Evolutionary conservation across 2,329 filamentous ascomycete genomes (phyloP).

Genomic region (Fusarium poae): DNA sequence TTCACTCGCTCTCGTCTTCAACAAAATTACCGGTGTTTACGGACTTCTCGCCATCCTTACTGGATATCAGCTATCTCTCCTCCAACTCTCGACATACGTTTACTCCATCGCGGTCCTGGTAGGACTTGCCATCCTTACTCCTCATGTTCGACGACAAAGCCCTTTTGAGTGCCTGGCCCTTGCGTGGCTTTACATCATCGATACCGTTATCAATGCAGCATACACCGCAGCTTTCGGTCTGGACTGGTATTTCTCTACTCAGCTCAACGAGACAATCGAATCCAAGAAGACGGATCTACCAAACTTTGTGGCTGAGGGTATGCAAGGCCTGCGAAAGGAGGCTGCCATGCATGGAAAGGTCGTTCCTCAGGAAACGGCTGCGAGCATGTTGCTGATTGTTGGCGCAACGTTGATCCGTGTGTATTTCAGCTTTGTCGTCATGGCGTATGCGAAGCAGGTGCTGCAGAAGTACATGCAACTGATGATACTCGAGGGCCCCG

Average conservation of each 20-base stretch:
- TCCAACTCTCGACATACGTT: conserved; percentile 92
- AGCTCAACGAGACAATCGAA: conserved; percentile 59
- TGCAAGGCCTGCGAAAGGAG: conserved; percentile 53
- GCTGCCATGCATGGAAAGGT: conserved; percentile 53
- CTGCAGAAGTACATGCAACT: conserved; percentile 73
- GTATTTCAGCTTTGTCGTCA: conserved; percentile 87
- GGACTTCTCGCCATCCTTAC: conserved; percentile 90
- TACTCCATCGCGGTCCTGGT: conserved; percentile 82
- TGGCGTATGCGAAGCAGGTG: conserved; percentile 84
- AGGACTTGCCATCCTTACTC: conserved; percentile 76
- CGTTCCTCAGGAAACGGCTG: conserved; percentile 71
- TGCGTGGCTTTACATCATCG: conserved; percentile 86
- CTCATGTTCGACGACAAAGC: conserved; percentile 82
- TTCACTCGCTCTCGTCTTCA: conserved; percentile 84
- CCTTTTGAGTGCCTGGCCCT: conserved; percentile 84
- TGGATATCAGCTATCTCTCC: conserved; percentile 82
- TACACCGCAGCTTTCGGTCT: conserved; percentile 87
- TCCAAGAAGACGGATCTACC: conserved; percentile 42
- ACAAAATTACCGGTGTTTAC: conserved; percentile 92
- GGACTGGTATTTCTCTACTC: conserved; percentile 83
- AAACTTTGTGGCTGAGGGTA: conserved; percentile 51
- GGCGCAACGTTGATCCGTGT: conserved; percentile 80
- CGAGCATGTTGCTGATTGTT: conserved; percentile 82
- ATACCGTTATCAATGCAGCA: conserved; percentile 82
- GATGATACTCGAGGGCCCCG: conserved; percentile 63